Conservation (phyloP, 371 early-diverging fungal species). For the Caulochytrium protostelioides region DNA sequence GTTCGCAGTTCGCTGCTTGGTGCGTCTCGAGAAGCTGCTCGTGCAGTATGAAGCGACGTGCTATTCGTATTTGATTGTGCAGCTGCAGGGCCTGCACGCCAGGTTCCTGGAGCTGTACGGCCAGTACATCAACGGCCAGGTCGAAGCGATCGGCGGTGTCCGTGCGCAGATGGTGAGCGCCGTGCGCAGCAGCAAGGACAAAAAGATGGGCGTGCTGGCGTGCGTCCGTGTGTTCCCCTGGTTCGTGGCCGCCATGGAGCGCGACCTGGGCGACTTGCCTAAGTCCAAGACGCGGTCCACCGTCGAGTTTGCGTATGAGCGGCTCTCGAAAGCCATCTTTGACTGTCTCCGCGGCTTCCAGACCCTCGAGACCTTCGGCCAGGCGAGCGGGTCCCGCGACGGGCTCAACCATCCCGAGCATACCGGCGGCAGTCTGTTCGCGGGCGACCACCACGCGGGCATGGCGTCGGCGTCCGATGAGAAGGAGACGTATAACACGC, state of each 20-base stretch:
- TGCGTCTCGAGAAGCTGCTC: conserved; percentile 44
- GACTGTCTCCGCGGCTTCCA: too few species aligned
- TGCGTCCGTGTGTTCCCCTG: conserved; percentile 70
- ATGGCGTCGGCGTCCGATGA: conserved; percentile 62
- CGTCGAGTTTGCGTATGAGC: conserved; percentile 73
- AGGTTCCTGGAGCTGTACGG: too few species aligned
- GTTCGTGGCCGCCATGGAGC: conserved; percentile 56
- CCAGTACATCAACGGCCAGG: too few species aligned
- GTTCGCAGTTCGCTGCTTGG: conserved; percentile 55
- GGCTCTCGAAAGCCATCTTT: conserved; percentile 61
- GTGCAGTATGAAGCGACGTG: conserved; percentile 36
- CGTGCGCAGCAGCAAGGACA: too few species aligned
- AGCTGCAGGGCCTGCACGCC: conserved; percentile 41
- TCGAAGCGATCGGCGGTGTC: too few species aligned
- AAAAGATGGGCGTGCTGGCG: conserved; percentile 62
- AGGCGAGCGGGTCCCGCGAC: neutral
- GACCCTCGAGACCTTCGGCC: too few species aligned
- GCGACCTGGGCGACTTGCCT: conserved; percentile 17
- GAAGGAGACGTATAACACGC: conserved; percentile 75
- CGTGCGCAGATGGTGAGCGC: too few species aligned
- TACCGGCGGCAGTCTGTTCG: too few species aligned
- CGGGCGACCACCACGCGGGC: too few species aligned
- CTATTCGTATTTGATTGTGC: conserved; percentile 37
- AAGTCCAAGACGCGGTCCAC: conserved; percentile 42
- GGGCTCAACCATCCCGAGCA: conserved; percentile 10